These are phyloP conservation scores for Ilex aquifolium DNA, from an alignment of 257 asterid genomes.

Conservation along the genomic window DNA sequence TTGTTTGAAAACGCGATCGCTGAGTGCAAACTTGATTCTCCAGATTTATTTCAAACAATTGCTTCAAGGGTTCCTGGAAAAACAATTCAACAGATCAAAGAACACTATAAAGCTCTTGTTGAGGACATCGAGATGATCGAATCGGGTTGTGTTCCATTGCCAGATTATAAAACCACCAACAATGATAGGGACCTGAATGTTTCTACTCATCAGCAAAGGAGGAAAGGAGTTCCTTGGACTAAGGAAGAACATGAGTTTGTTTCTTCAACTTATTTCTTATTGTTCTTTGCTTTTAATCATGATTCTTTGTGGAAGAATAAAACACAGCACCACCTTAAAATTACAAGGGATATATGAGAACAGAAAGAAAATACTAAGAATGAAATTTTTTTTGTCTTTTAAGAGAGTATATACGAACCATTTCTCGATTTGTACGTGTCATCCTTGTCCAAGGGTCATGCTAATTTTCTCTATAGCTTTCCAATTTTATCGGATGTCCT, in stretches of 20 bases:
- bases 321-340: too few species aligned
- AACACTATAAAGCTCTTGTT: slow-evolving; percentile 13
- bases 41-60: slow-evolving; percentile 6
- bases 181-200: background rate
- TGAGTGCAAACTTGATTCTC: slow-evolving; percentile 6
- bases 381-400: too few species aligned
- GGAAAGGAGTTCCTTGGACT: slow-evolving; percentile 28
- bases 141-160: background rate
- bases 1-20: slow-evolving; percentile 18
- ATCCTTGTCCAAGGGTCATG: too few species aligned
- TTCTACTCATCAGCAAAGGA: background rate
- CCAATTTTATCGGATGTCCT: too few species aligned
- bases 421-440: too few species aligned
- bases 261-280: background rate
- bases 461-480: too few species aligned
- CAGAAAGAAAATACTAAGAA: too few species aligned
- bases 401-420: too few species aligned
- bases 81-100: slow-evolving; percentile 10
- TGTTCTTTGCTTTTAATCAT: background rate
- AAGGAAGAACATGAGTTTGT: slow-evolving; percentile 27
- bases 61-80: slow-evolving; percentile 9
- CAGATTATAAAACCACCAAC: background rate
- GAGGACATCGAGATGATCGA: slow-evolving; percentile 15
- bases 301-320: too few species aligned
- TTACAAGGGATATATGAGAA: too few species aligned